phyloP scores from a whole-genome alignment of 2,329 filamentous ascomycete genomes.

The Exophiala oligosperma region DNA sequence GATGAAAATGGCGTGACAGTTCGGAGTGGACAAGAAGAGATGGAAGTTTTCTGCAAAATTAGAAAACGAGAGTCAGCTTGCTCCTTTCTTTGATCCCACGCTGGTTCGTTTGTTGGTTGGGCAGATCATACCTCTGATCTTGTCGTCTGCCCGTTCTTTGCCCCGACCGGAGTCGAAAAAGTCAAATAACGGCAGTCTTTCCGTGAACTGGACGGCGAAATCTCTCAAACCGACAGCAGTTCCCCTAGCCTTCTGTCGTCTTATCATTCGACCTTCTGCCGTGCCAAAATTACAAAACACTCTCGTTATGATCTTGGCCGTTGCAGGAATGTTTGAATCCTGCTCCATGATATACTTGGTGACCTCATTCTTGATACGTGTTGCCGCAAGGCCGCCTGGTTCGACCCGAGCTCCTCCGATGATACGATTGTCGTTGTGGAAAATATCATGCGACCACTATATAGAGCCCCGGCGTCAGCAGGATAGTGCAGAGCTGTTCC shows the following conservation, averaged over 20 bases:
- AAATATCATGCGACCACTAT: constrained; percentile 17
- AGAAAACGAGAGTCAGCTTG: no score
- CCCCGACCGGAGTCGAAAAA: constrained; percentile 27
- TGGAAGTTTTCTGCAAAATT: constrained; percentile 25
- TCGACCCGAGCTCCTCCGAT: not conserved
- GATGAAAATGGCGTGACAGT: constrained; percentile 26
- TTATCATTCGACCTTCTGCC: not conserved
- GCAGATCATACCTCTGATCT: constrained; percentile 24
- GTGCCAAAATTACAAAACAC: constrained; percentile 22
- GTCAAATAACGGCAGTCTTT: constrained; percentile 27
- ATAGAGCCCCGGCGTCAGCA: not conserved
- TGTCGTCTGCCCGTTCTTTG: constrained; percentile 29
- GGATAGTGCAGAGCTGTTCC: not conserved
- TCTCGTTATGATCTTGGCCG: constrained; percentile 22
- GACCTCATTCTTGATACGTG: constrained; percentile 24
- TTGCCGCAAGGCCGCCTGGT: constrained; percentile 22
- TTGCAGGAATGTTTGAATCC: constrained; percentile 15
- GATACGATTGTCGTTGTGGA: not conserved
- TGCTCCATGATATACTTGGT: constrained; percentile 22
- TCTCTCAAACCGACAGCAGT: constrained; percentile 5
- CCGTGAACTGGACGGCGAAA: constrained; percentile 24
- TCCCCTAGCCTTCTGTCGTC: not conserved
- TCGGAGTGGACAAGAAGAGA: constrained; percentile 25
- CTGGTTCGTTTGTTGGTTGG: not conserved
- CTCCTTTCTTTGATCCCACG: not conserved